phyloP scores from a whole-genome alignment of 371 early-diverging fungal genomes.

The Apophysomyces elegans region DNA sequence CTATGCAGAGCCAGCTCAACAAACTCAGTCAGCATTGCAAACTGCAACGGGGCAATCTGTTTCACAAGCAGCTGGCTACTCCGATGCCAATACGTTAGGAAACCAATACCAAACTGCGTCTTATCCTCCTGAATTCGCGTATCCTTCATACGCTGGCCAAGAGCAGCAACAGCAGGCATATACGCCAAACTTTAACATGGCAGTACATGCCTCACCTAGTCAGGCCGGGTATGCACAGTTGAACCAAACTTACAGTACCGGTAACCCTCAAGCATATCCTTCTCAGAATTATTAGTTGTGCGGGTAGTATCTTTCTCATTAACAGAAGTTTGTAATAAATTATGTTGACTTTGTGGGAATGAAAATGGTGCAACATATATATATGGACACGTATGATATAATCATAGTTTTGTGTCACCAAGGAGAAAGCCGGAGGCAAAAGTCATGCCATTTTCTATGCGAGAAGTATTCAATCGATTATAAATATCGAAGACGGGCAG shows the following conservation, averaged over 20 bases:
- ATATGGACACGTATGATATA: too few species aligned
- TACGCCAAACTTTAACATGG: background rate
- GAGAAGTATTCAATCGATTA: background rate
- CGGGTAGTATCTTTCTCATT: background rate
- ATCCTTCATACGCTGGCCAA: constrained; percentile 6
- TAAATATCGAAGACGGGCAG: background rate
- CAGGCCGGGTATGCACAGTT: background rate
- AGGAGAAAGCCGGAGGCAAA: constrained; percentile 5
- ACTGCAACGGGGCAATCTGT: constrained; percentile 10
- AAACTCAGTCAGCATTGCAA: constrained; percentile 23
- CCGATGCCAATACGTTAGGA: constrained; percentile 11
- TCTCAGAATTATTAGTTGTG: background rate
- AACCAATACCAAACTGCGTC: constrained; percentile 6
- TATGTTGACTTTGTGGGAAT: background rate
- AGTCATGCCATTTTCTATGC: constrained; percentile 6
- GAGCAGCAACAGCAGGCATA: constrained; percentile 17
- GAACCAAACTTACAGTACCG: background rate
- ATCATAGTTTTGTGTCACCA: background rate
- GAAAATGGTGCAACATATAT: background rate
- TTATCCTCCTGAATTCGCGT: constrained; percentile 5
- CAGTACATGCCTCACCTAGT: background rate
- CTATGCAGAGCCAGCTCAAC: constrained; percentile 18
- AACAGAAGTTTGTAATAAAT: background rate
- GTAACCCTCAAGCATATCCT: background rate
- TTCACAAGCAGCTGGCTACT: constrained; percentile 11